Evolutionary conservation across 2,329 filamentous ascomycete species (phyloP).

Genomic region (Venturia carpophila): DNA sequence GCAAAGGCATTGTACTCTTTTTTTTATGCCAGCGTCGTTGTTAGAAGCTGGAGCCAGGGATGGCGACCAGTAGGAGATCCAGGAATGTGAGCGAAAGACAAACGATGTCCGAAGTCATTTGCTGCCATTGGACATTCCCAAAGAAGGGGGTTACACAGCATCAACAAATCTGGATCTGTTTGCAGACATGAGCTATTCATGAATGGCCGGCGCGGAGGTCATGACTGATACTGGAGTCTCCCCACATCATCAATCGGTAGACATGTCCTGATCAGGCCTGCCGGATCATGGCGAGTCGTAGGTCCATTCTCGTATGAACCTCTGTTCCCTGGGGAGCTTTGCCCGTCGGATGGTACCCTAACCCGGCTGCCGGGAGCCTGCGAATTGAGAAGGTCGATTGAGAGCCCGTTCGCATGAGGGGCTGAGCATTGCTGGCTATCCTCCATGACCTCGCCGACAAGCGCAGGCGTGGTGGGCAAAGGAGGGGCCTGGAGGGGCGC

Average conservation of each 20-base stretch:
- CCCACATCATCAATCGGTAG: slow-evolving; percentile 5
- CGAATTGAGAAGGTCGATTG: neutral
- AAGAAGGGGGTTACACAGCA: slow-evolving; percentile 10
- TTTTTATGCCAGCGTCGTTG: neutral
- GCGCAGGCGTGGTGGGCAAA: neutral
- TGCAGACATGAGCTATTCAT: slow-evolving; percentile 7
- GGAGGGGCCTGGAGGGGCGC: neutral
- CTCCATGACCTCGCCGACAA: neutral
- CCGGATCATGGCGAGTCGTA: neutral
- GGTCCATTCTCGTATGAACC: neutral
- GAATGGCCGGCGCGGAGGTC: slow-evolving; percentile 7
- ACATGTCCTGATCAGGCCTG: neutral
- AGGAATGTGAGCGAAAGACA: slow-evolving; percentile 2
- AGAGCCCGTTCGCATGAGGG: neutral
- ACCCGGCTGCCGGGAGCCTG: neutral
- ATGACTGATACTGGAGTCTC: neutral
- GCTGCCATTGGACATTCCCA: slow-evolving; percentile 6
- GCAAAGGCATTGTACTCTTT: neutral
- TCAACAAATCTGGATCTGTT: neutral
- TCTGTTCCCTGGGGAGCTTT: neutral
- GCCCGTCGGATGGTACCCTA: neutral
- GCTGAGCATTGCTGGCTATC: neutral
- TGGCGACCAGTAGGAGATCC: neutral
- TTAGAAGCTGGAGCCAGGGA: slow-evolving; percentile 10
- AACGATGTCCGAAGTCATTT: slow-evolving; percentile 12